Conservation (phyloP, 2,329 filamentous ascomycete genomes). For the Arthroderma sp. region DNA sequence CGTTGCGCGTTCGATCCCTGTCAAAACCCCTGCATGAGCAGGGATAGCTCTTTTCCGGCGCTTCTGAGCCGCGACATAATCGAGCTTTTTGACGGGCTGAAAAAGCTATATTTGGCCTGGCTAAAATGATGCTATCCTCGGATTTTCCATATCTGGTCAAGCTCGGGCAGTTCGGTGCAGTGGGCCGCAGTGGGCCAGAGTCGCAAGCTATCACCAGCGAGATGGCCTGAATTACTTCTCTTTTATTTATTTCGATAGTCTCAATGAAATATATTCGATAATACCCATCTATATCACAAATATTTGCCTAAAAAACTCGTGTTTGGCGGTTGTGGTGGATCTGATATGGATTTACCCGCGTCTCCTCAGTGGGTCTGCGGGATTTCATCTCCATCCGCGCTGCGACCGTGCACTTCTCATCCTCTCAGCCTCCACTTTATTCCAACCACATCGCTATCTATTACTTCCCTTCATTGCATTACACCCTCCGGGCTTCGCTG, state of each 20-base stretch:
- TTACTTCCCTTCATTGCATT: neutral
- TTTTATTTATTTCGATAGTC: neutral
- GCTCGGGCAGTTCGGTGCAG: no score
- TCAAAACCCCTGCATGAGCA: no score
- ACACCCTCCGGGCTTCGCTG: neutral
- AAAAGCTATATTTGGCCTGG: no score
- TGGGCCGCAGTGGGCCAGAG: no score
- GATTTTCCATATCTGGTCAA: no score
- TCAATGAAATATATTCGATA: neutral
- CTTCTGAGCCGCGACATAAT: no score
- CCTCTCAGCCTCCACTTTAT: neutral
- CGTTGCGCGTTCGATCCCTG: no score
- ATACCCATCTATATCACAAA: neutral
- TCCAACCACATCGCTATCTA: neutral
- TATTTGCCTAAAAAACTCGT: neutral
- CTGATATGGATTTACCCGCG: neutral
- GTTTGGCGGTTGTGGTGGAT: neutral
- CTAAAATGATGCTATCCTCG: no score
- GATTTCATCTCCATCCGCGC: neutral
- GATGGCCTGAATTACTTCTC: neutral
- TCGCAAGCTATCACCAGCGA: no score
- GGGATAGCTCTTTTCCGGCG: no score
- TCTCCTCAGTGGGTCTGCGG: neutral
- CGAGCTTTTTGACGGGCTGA: no score
- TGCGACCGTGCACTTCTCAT: neutral